Base-by-base conservation (phyloP, 192 early-diverging fungal species). In the Spizellomyces sp. region DNA sequence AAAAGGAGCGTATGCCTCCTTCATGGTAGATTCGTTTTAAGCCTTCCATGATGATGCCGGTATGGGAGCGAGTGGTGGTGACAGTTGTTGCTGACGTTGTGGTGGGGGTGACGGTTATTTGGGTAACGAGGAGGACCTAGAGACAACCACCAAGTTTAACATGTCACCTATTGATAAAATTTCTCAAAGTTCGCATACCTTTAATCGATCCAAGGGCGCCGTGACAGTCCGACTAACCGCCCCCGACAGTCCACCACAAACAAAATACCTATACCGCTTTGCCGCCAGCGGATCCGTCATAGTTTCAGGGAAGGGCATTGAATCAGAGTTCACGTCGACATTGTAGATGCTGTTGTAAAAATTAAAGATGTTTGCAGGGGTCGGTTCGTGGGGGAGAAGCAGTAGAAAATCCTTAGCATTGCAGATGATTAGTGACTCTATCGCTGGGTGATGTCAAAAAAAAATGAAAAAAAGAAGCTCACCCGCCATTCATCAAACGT, bases 181-280 rank as follows among this genome's bases (percentile, higher is more conserved):
- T 84, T 87, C 66, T 12, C 27, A 36, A 36, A 36, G 27, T 36
- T 36, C 27, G 3, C 27, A 36, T 36, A 91, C 85, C 73, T 87
- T 88, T 10, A 91, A 80, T 47, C 91, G 84, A 79, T 92, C 91
- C 66, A 93, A 75, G 4, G 91, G 91, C 10, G 91, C 91, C 9
- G 90, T 90, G 60, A 79, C 84, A 42, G 88, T 89, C 43, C 91
- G 81, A 42, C 84, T 87, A 9, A 92, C 88, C 22, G 89, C 89
- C 58, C 91, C 91, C 41, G 90, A 86, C 10, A 90, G 79, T 12
- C 88, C 91, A 52, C 91, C 91, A 19, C 88, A 87, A 9, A 86
- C 69, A 27, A 92, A 84, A 63, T 89, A 91, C 69, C 86, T 88
- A 59, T 84, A 80, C 12, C 84, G 81, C 9, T 89, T 74, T 4